Conservation (phyloP, 2,329 filamentous ascomycete genomes). For the Aspergillus sp. region DNA sequence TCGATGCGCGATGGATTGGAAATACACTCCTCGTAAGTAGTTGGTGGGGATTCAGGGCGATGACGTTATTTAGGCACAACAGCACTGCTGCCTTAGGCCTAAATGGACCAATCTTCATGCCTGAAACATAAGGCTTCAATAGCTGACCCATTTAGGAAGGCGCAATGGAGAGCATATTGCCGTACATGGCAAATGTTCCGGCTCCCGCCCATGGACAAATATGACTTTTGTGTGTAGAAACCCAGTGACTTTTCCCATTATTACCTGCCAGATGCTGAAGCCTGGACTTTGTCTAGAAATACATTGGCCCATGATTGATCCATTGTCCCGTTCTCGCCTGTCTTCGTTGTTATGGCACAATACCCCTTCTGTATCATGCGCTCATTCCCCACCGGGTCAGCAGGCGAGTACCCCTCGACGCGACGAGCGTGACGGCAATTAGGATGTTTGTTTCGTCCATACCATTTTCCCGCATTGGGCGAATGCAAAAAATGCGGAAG, state of each 20-base stretch:
- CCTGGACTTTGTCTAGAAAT: background rate
- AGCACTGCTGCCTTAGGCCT: background rate
- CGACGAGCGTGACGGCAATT: background rate
- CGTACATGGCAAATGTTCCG: background rate
- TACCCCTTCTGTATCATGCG: background rate
- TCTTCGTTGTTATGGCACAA: conserved; percentile 5
- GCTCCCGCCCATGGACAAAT: background rate
- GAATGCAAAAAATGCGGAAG: background rate
- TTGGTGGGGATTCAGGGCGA: background rate
- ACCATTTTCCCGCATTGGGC: background rate
- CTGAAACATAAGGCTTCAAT: background rate
- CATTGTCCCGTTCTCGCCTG: background rate
- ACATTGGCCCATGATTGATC: background rate
- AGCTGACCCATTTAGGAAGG: background rate
- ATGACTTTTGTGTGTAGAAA: background rate
- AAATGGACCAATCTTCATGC: background rate
- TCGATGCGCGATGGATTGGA: background rate
- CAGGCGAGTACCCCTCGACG: background rate
- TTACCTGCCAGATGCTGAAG: background rate
- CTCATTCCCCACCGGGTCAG: background rate
- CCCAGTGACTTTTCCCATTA: background rate
- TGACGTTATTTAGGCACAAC: background rate
- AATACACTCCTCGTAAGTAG: background rate
- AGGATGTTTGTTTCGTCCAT: background rate
- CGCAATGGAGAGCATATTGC: background rate